These are phyloP conservation scores for Cladophialophora exuberans DNA, from an alignment of 2,329 filamentous ascomycete species.

Conservation along the genomic window DNA sequence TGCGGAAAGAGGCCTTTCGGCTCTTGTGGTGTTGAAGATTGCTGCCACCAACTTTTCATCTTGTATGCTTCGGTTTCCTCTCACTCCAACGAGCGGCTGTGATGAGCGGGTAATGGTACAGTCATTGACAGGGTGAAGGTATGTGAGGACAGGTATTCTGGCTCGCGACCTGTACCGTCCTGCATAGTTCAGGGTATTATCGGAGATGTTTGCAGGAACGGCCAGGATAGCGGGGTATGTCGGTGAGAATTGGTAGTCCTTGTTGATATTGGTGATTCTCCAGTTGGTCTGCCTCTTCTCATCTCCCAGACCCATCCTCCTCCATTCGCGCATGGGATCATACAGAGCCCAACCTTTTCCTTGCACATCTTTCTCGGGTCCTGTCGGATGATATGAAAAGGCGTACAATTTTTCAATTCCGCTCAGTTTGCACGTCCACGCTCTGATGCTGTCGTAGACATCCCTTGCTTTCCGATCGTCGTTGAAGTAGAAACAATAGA, in stretches of 20 bases:
- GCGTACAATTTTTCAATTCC: conserved; percentile 88
- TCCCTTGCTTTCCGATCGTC: conserved; percentile 74
- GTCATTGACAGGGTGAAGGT: conserved; percentile 95
- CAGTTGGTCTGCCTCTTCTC: conserved; percentile 80
- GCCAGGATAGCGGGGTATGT: conserved; percentile 87
- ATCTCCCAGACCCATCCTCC: conserved; percentile 81
- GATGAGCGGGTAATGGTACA: conserved; percentile 95
- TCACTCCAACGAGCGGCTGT: conserved; percentile 84
- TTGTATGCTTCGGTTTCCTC: conserved; percentile 87
- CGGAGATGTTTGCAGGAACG: conserved; percentile 89
- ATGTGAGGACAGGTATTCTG: conserved; percentile 86
- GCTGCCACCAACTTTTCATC: conserved; percentile 92
- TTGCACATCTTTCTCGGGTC: conserved; percentile 67
- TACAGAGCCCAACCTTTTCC: conserved; percentile 80
- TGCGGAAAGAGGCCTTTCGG: conserved; percentile 46
- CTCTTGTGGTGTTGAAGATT: conserved; percentile 78
- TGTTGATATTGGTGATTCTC: conserved; percentile 88
- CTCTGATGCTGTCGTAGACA: conserved; percentile 83
- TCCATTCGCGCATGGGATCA: conserved; percentile 82
- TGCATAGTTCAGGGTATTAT: conserved; percentile 94
- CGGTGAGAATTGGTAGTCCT: conserved; percentile 86
- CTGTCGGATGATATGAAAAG: conserved; percentile 77
- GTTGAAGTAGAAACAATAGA: conserved; percentile 85
- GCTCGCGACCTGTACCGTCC: conserved; percentile 84
- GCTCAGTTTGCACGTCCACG: conserved; percentile 78